Evolutionary conservation across 495 filamentous ascomycete species (phyloP).

Genomic region (Podospora pseudoanserina): DNA sequence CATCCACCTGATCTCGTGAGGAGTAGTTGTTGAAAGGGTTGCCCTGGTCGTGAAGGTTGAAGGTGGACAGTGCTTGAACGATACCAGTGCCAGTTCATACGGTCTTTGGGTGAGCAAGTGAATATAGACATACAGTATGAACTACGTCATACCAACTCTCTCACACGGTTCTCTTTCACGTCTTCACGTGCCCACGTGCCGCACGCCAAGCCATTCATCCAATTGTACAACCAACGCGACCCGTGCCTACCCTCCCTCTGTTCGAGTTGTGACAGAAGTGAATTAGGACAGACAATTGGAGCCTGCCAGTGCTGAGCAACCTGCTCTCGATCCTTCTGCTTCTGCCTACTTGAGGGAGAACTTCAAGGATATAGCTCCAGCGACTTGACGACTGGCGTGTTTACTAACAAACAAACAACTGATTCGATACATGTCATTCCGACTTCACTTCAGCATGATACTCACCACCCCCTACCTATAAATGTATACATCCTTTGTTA

Average conservation of each 20-base stretch:
- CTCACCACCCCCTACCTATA: neutral
- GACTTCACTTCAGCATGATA: neutral
- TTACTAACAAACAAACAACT: neutral
- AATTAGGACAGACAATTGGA: neutral
- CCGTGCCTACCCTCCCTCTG: neutral
- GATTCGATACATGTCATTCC: neutral
- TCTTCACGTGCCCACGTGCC: conserved; percentile 8
- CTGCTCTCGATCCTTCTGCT: neutral
- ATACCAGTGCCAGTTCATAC: neutral
- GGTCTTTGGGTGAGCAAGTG: neutral
- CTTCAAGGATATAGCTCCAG: neutral
- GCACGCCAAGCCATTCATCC: neutral
- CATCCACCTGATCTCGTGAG: neutral
- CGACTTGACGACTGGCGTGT: neutral
- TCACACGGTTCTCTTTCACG: neutral
- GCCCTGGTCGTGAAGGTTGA: neutral
- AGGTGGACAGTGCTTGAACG: neutral
- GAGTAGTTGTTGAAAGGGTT: neutral
- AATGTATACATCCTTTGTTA: conserved; percentile 55
- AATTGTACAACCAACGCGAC: neutral
- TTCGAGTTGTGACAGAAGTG: neutral
- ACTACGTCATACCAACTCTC: neutral
- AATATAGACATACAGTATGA: neutral
- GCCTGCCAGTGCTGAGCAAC: neutral
- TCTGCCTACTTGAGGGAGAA: neutral